Evolutionary conservation across 176 grass and related monocot species (phyloP), one percentile per base, ranked within the genome.

Genomic region (Pontederia paniculata): DNA sequence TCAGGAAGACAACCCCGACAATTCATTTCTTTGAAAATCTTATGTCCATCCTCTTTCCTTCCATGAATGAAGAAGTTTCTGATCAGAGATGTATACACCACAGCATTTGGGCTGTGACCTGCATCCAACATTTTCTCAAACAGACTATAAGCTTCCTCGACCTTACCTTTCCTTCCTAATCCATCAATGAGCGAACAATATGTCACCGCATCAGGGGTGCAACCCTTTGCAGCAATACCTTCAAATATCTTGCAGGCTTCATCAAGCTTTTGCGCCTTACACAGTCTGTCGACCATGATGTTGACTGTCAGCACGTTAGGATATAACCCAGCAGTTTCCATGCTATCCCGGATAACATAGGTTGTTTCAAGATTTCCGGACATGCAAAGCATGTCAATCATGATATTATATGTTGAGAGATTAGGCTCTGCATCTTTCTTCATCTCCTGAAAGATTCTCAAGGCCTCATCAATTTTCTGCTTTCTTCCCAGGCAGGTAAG

Each of bases 11-110:
- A 88, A 59, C 86, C 69, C 62, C 50, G 73, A 47, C 71, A 71
- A 44, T 69, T 80, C 86, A 97, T 75, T 67, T 88, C 86, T 84
- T 90, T 97, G 65, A 88, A 97, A 22, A 97, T 87, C 73, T 97
- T 97, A 58, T 97, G 86, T 0, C 93, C 91, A 79, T 97, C 91
- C 61, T 97, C 93, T 82, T 81, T 98, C 73, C 93, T 98, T 45
- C 77, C 80, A 72, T 98, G 78, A 21, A 77, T 79, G 68, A 98
- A 98, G 56, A 90, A 98, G 56, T 75, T 91, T 42, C 80, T 81
- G 48, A 97, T 97, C 44, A 97, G 74, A 49, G 80, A 90, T 63
- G 86, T 88, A 69, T 90, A 97, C 14, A 87, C 60, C 31, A 97
- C 72, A 58, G 80, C 76, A 84, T 97, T 81, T 70, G 74, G 79